Conservation (phyloP, 2,329 filamentous ascomycete genomes). For the Trichoderma atroviride region DNA sequence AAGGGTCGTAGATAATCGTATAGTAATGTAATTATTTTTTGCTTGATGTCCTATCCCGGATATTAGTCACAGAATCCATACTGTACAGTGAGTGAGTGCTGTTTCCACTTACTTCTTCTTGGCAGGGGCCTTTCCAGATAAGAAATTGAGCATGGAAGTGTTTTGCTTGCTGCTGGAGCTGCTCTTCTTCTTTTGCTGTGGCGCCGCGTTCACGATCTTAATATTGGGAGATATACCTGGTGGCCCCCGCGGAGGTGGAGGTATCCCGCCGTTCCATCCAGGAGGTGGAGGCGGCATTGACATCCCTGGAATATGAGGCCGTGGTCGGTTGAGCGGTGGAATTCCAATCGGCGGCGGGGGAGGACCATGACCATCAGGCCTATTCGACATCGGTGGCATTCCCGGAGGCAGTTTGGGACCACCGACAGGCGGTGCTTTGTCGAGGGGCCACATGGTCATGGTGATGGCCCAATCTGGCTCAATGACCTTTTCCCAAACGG, state of each 20-base stretch:
- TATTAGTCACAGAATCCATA: not conserved
- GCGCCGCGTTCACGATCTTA: slow-evolving; percentile 30
- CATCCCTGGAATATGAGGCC: not conserved
- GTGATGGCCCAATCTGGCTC: slow-evolving; percentile 66
- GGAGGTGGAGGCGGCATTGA: slow-evolving; percentile 26
- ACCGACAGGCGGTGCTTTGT: slow-evolving; percentile 42
- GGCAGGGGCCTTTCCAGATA: slow-evolving; percentile 29
- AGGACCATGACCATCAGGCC: not conserved
- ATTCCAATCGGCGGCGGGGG: slow-evolving; percentile 21
- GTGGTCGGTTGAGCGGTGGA: slow-evolving; percentile 25
- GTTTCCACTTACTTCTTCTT: slow-evolving; percentile 25
- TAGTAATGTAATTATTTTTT: slow-evolving; percentile 28
- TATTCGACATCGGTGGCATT: slow-evolving; percentile 25
- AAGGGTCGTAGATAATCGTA: slow-evolving; percentile 21
- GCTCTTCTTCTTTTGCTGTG: slow-evolving; percentile 25
- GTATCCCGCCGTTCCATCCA: slow-evolving; percentile 26
- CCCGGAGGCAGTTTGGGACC: slow-evolving; percentile 31
- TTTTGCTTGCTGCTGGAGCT: slow-evolving; percentile 29
- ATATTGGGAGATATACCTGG: slow-evolving; percentile 14
- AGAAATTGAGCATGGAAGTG: slow-evolving; percentile 30
- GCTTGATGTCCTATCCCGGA: slow-evolving; percentile 19
- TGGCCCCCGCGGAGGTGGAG: slow-evolving; percentile 24
- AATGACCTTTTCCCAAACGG: slow-evolving; percentile 78
- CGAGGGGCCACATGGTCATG: slow-evolving; percentile 63
- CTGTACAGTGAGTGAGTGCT: too few relatives aligned